Percentiles rank a stretch among this genome's conserved stretches.
These are phyloP conservation scores for Remersonia thermophila DNA, from an alignment of 2,329 filamentous ascomycete species.

Conservation along the genomic window DNA sequence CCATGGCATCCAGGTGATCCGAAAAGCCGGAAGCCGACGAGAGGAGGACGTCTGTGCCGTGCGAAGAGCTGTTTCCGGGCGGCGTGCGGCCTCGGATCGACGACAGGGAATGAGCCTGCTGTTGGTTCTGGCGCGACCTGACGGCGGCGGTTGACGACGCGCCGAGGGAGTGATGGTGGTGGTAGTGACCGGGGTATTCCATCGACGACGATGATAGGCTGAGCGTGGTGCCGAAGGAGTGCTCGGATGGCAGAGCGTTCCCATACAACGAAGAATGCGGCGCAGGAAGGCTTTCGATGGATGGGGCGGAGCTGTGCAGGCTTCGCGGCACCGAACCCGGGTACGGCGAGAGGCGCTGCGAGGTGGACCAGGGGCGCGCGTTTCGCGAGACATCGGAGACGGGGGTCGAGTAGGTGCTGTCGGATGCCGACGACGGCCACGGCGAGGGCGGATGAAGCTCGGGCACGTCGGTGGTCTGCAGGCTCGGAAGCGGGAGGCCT, in stretches of 20 bases:
- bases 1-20: conserved; percentile 24
- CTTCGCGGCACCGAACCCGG: conserved; percentile 10
- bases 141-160: too few relatives aligned
- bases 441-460: conserved; percentile 26
- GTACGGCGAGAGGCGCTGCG: conserved; percentile 20
- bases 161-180: conserved; percentile 5
- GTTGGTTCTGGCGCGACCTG: too few relatives aligned
- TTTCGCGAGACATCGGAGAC: conserved; percentile 25
- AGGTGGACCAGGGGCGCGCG: conserved; percentile 19
- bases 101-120: too few relatives aligned
- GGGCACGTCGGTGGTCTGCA: conserved; percentile 22
- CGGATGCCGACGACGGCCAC: conserved; percentile 34
- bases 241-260: conserved; percentile 17
- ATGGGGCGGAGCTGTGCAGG: conserved; percentile 9
- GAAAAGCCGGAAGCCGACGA: too few relatives aligned
- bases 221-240: conserved; percentile 25
- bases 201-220: conserved; percentile 15
- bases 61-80: too few relatives aligned
- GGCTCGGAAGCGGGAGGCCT: conserved; percentile 18
- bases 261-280: conserved; percentile 18
- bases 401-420: conserved; percentile 36
- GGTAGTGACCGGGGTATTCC: conserved; percentile 11
- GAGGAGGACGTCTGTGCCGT: too few relatives aligned
- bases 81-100: too few relatives aligned
- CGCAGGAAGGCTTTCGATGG: conserved; percentile 19